These are phyloP conservation scores for Pichia rugopelliculosa DNA, from an alignment of 805 yeast genomes.

Conservation along the genomic window DNA sequence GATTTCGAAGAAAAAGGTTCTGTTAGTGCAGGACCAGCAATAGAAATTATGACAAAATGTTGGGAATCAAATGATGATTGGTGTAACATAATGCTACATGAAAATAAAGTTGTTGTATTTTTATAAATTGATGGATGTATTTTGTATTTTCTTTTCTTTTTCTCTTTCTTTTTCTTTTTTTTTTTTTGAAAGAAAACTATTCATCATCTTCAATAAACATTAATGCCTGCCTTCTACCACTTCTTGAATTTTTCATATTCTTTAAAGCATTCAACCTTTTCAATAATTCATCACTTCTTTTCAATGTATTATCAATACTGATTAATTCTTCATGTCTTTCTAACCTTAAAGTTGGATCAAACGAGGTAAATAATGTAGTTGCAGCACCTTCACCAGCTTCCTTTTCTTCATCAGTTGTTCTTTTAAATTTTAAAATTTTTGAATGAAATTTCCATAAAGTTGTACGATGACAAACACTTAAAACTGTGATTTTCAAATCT, in stretches of 20 bases:
- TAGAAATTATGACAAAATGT: constrained; percentile 40
- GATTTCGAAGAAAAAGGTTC: constrained; percentile 38
- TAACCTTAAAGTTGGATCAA: constrained; percentile 69
- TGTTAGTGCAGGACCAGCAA: constrained; percentile 23
- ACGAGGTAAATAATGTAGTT: constrained; percentile 35
- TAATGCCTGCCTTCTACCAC: constrained; percentile 12
- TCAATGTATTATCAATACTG: constrained; percentile 57
- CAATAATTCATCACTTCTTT: constrained; percentile 61
- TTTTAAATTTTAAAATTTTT: constrained; percentile 59
- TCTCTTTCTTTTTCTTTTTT: too few relatives aligned
- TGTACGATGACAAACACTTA: constrained; percentile 89
- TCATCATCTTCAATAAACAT: constrained; percentile 21
- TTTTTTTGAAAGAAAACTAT: neutral
- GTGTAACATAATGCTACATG: constrained; percentile 37
- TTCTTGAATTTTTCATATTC: constrained; percentile 13
- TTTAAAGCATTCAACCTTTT: constrained; percentile 60
- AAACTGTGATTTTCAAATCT: constrained; percentile 65
- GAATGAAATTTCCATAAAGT: constrained; percentile 91
- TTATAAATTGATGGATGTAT: constrained; percentile 31
- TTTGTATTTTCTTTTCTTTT: too few relatives aligned
- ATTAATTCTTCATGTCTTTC: constrained; percentile 72
- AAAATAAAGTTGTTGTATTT: constrained; percentile 39
- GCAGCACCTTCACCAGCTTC: constrained; percentile 32
- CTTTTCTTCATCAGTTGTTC: constrained; percentile 6
- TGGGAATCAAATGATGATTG: constrained; percentile 50